Evolutionary conservation across 352 stramenopile genomes (phyloP), one percentile per base, ranked within the genome.

Genomic region (Pythium phragmiticola): DNA sequence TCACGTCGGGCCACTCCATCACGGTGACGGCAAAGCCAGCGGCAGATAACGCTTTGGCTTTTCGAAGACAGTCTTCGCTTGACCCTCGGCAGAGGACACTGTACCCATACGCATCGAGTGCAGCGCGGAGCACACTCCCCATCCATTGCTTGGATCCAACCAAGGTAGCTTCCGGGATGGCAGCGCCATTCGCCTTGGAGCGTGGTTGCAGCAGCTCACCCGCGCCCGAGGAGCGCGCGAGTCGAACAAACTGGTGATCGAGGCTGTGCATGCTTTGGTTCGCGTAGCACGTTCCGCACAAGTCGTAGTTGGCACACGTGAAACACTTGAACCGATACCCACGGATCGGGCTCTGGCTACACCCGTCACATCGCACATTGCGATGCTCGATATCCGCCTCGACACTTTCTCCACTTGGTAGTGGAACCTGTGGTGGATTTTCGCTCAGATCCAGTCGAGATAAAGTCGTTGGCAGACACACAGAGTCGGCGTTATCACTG

Each of bases 301-400:
- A 65, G 58, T 93, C 84, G 63, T 90, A 93, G 52, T 93, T 90
- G 0, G 82, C 57, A 41, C 84, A 93, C 9, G 70, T 77, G 36
- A 83, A 88, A 28, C 84, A 93, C 65, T 93, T 93, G 62, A 90
- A 90, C 13, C 84, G 78, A 53, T 78, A 89, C 12, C 84, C 84
- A 42, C 68, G 64, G 36, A 93, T 52, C 0, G 84, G 84, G 56
- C 71, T 91, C 51, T 88, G 76, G 57, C 89, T 85, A 51, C 84
- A 93, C 13, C 82, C 81, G 59, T 93, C 84, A 60, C 84, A 93
- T 17, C 83, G 80, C n/a, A 93, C 84, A 55, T 78, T 89, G 16
- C 77, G 69, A 66, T 87, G 80, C 5, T 80, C 75, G 60, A 85
- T 73, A 63, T 69, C 37, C 48, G 48, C 28, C 13, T 60, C 51